These are phyloP conservation scores for Dothistroma pini DNA, from an alignment of 2,329 filamentous ascomycete genomes.

Conservation along the genomic window DNA sequence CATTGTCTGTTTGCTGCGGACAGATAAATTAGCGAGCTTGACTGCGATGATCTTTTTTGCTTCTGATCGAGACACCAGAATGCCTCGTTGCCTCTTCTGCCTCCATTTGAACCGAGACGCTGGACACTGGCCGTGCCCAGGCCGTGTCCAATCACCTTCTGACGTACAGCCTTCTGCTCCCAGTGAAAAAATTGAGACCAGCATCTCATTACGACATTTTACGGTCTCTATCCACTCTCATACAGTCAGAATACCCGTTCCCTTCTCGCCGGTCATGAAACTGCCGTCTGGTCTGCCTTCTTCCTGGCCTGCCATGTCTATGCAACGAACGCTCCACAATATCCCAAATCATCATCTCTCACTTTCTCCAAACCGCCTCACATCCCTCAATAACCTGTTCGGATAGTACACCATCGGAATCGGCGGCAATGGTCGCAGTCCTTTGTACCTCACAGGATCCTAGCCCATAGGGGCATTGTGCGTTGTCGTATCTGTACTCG, in stretches of 20 bases:
- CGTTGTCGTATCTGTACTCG: not conserved
- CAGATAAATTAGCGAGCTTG: no score
- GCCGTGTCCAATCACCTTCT: not conserved
- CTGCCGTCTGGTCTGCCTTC: not conserved
- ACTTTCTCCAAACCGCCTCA: not conserved
- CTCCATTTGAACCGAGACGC: no score
- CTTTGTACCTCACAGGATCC: not conserved
- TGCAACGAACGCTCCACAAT: slow-evolving; percentile 2
- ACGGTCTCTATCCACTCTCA: not conserved
- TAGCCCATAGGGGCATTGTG: not conserved
- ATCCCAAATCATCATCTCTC: not conserved
- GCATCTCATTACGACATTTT: not conserved
- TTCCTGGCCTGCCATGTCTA: not conserved
- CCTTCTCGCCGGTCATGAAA: not conserved
- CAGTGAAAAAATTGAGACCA: no score
- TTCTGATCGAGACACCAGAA: no score
- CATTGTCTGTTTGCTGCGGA: no score
- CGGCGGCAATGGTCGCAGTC: not conserved
- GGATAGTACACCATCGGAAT: no score
- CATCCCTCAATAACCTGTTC: not conserved
- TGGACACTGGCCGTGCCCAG: not conserved
- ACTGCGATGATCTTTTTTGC: no score
- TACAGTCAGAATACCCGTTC: not conserved
- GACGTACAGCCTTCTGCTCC: no score
- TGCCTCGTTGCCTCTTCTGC: no score